phyloP scores from a whole-genome alignment of 257 asterid genomes.

The Fraxinus cuspidata region DNA sequence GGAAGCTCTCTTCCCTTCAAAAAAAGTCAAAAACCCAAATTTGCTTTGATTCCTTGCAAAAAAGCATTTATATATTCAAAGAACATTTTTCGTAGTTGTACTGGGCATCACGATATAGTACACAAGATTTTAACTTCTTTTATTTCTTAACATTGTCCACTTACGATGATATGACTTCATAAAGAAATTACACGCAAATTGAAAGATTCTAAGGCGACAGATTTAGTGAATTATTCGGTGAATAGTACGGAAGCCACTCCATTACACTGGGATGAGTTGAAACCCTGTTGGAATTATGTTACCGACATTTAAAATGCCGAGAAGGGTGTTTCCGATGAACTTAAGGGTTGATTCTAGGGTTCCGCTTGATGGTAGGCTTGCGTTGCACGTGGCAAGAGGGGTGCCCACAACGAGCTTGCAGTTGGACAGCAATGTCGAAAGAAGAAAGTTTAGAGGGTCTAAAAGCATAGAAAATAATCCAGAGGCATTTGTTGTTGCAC shows the following conservation, averaged over 20 bases:
- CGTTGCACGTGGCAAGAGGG: slow-evolving; percentile 47
- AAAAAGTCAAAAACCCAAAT: too few relatives aligned
- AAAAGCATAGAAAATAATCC: slow-evolving; percentile 43
- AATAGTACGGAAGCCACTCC: not conserved
- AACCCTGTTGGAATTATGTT: slow-evolving; percentile 17
- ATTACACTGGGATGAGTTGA: slow-evolving; percentile 3
- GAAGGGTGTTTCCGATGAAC: slow-evolving; percentile 36
- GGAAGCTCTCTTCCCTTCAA: too few relatives aligned
- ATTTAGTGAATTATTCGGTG: not conserved
- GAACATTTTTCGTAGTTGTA: too few relatives aligned
- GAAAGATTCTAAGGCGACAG: not conserved
- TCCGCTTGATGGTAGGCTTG: slow-evolving; percentile 38
- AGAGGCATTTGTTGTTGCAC: slow-evolving; percentile 38
- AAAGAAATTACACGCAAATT: not conserved
- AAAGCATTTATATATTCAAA: too few relatives aligned
- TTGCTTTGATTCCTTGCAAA: too few relatives aligned
- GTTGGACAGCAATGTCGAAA: slow-evolving; percentile 32
- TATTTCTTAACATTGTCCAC: not conserved
- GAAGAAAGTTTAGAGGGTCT: slow-evolving; percentile 35
- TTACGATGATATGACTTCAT: not conserved
- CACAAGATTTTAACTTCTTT: not conserved
- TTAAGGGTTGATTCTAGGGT: slow-evolving; percentile 39
- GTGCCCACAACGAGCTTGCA: slow-evolving; percentile 44
- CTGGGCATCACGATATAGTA: not conserved
- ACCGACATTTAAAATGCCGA: slow-evolving; percentile 35